Percentiles rank a stretch among this genome's conserved stretches.
These are phyloP conservation scores for Trichosporon coremiiforme DNA, from an alignment of 1,284 basidiomycete species.

Conservation along the genomic window DNA sequence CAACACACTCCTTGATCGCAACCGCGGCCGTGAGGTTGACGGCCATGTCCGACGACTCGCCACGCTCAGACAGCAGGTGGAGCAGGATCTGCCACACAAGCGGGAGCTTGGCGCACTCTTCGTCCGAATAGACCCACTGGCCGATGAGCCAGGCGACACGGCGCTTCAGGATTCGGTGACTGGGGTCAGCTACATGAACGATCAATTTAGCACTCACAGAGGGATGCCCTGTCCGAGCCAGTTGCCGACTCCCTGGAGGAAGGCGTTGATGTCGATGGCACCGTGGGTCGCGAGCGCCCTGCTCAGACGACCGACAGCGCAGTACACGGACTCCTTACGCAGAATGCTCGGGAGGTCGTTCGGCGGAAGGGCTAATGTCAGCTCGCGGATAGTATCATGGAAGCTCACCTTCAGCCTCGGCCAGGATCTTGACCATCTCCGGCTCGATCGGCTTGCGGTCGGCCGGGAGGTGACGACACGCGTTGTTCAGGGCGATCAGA, in stretches of 20 bases:
- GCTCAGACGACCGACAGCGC: conserved; percentile 80
- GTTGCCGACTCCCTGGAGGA: conserved; percentile 39
- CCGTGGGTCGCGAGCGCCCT: conserved; percentile 59
- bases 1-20: conserved; percentile 74
- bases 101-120: conserved; percentile 66
- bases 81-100: conserved; percentile 77
- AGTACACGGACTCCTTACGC: conserved; percentile 83
- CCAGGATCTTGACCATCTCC: conserved; percentile 65
- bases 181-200: conserved; percentile 46
- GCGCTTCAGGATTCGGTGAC: conserved; percentile 82
- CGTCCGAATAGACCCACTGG: conserved; percentile 69
- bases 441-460: conserved; percentile 64
- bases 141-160: conserved; percentile 87
- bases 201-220: conserved; percentile 35
- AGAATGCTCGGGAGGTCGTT: conserved; percentile 67
- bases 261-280: conserved; percentile 44
- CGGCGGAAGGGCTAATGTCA: conserved; percentile 50
- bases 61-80: conserved; percentile 69
- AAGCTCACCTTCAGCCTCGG: conserved; percentile 59
- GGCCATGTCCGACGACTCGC: conserved; percentile 71
- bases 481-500: conserved; percentile 72
- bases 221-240: conserved; percentile 49
- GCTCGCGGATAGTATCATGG: background rate
- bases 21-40: conserved; percentile 78
- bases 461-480: conserved; percentile 65